These are phyloP conservation scores for Amoeboaphelidium occidentale DNA, from an alignment of 371 early-diverging fungal species.

Conservation along the genomic window DNA sequence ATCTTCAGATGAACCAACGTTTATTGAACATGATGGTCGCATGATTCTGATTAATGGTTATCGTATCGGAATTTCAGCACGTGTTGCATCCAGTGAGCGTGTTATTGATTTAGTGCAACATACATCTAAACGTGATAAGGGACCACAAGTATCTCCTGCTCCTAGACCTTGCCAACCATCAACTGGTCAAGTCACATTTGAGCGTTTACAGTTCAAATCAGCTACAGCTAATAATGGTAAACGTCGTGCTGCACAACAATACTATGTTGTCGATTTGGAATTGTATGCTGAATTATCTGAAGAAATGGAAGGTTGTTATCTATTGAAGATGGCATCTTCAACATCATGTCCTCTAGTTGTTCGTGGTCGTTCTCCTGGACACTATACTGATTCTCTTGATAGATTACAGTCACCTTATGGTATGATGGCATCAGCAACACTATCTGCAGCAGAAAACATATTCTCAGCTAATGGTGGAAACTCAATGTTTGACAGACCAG, in stretches of 20 bases:
- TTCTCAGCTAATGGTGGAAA: no score
- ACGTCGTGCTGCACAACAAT: constrained; percentile 71
- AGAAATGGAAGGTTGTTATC: constrained; percentile 7
- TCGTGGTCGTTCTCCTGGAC: constrained; percentile 80
- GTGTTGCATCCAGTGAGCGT: constrained; percentile 40
- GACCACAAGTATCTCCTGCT: constrained; percentile 48
- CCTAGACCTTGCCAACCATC: constrained; percentile 18
- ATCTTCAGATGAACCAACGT: constrained; percentile 16
- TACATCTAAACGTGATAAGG: constrained; percentile 80
- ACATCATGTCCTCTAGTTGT: constrained; percentile 66
- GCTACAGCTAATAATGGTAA: constrained; percentile 83
- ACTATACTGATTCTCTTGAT: constrained; percentile 22
- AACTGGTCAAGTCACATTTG: constrained; percentile 33
- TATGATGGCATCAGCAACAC: no score
- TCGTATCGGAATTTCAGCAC: constrained; percentile 39
- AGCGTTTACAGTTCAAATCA: constrained; percentile 81
- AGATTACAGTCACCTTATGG: not conserved
- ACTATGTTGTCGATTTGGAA: constrained; percentile 44
- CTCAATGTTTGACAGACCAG: no score
- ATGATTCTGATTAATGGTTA: constrained; percentile 20
- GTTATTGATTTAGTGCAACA: constrained; percentile 65
- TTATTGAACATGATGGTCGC: constrained; percentile 13
- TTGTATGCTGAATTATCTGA: constrained; percentile 27
- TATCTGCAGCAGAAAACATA: no score
- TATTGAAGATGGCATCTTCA: constrained; percentile 31